Conservation (phyloP, 108 stramenopile species). For the Cyclotella cryptica region DNA sequence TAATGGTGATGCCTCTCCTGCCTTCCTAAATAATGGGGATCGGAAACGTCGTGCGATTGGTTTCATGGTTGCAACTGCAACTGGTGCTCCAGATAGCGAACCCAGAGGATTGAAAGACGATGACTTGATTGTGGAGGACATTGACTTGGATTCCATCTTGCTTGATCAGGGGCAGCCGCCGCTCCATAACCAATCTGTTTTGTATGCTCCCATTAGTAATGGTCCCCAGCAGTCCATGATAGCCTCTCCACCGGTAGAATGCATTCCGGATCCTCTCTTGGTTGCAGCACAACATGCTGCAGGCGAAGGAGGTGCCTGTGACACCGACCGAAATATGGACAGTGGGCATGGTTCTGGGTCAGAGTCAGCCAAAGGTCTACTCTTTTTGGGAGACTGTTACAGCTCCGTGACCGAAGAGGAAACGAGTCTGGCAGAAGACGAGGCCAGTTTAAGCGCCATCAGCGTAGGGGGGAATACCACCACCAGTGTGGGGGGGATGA, state of each 20-base stretch:
- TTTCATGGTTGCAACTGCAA: not conserved
- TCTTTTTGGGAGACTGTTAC: slow-evolving; percentile 34
- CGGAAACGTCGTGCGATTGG: slow-evolving; percentile 21
- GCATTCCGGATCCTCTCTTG: slow-evolving; percentile 39
- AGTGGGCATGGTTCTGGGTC: not conserved
- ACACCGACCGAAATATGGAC: not conserved
- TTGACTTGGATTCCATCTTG: slow-evolving; percentile 12
- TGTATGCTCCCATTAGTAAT: not conserved
- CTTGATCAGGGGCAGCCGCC: not conserved
- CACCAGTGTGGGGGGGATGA: slow-evolving; percentile 11
- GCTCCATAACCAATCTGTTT: not conserved
- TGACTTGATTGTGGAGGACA: slow-evolving; percentile 12
- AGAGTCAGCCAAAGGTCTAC: slow-evolving; percentile 4
- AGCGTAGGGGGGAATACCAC: slow-evolving; percentile 36
- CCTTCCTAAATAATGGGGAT: not conserved
- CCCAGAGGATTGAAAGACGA: not conserved
- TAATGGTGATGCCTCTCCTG: not conserved
- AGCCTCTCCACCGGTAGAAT: slow-evolving; percentile 20
- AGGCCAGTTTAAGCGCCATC: slow-evolving; percentile 42
- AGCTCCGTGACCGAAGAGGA: slow-evolving; percentile 50
- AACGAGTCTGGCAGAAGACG: slow-evolving; percentile 43
- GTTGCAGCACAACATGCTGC: slow-evolving; percentile 45
- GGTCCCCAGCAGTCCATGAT: slow-evolving; percentile 1
- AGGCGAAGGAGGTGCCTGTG: not conserved
- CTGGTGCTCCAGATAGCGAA: not conserved